phyloP scores from a whole-genome alignment of 2,329 filamentous ascomycete species.

The Xylaria sp. region DNA sequence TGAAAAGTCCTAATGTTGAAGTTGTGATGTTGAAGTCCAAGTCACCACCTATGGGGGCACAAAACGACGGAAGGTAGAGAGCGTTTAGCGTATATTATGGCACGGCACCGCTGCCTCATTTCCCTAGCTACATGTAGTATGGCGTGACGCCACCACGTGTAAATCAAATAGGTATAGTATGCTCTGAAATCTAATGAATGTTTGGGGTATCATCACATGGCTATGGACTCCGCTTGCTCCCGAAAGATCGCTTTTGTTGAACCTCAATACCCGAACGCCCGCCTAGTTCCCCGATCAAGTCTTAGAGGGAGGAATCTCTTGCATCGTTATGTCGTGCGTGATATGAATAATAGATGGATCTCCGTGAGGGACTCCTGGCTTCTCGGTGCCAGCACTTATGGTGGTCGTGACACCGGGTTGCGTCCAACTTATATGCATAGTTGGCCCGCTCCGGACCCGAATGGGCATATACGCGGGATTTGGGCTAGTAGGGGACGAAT shows the following conservation, averaged over 20 bases:
- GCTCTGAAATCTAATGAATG: conserved; percentile 7
- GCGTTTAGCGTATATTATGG: no score
- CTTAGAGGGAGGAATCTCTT: conserved; percentile 15
- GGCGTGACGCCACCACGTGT: neutral
- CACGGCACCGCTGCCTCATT: no score
- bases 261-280: conserved; percentile 5
- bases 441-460: conserved; percentile 1
- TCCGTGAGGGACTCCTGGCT: conserved; percentile 3
- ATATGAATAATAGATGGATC: conserved; percentile 38
- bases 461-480: neutral
- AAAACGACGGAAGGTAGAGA: no score
- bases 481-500: neutral
- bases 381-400: conserved; percentile 33
- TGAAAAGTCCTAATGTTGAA: no score
- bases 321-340: conserved; percentile 39
- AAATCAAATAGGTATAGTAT: neutral
- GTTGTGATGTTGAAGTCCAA: no score
- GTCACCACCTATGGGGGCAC: no score
- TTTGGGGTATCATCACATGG: conserved; percentile 13
- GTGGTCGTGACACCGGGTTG: conserved; percentile 41
- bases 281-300: neutral
- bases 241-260: neutral
- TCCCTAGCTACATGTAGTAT: neutral
- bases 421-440: conserved; percentile 33
- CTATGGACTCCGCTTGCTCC: conserved; percentile 6